Evolutionary conservation across 495 filamentous ascomycete species (phyloP).

Genomic region (Penicillium diatomitis): DNA sequence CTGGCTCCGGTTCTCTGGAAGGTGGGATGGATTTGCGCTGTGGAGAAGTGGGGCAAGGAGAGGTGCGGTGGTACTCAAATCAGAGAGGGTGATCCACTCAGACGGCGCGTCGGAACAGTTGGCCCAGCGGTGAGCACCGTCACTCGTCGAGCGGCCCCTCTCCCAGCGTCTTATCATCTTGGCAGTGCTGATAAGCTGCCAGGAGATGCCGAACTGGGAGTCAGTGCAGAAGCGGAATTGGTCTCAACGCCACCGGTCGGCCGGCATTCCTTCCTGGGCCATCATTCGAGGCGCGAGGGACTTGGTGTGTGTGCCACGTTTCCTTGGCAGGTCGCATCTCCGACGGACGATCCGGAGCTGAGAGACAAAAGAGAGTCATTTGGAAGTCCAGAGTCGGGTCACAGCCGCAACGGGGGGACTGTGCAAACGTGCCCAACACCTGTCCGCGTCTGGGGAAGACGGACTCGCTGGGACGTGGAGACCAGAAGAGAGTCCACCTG

Average conservation of each 20-base stretch:
- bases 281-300: background rate
- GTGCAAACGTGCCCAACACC: no score
- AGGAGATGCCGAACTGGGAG: no score
- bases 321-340: background rate
- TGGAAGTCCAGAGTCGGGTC: background rate
- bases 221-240: no score
- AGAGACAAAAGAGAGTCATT: background rate
- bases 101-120: background rate
- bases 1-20: no score
- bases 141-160: no score
- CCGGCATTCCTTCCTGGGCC: background rate
- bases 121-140: no score
- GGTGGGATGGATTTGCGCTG: no score
- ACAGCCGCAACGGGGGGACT: no score
- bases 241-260: background rate
- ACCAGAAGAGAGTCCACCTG: no score
- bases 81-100: background rate
- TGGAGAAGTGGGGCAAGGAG: no score
- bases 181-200: background rate
- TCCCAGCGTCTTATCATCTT: background rate
- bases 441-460: no score
- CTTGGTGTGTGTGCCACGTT: background rate
- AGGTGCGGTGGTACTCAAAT: background rate
- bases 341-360: background rate
- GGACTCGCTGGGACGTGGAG: no score